phyloP scores from a whole-genome alignment of 2,329 filamentous ascomycete genomes.

The Byssothecium circinans region DNA sequence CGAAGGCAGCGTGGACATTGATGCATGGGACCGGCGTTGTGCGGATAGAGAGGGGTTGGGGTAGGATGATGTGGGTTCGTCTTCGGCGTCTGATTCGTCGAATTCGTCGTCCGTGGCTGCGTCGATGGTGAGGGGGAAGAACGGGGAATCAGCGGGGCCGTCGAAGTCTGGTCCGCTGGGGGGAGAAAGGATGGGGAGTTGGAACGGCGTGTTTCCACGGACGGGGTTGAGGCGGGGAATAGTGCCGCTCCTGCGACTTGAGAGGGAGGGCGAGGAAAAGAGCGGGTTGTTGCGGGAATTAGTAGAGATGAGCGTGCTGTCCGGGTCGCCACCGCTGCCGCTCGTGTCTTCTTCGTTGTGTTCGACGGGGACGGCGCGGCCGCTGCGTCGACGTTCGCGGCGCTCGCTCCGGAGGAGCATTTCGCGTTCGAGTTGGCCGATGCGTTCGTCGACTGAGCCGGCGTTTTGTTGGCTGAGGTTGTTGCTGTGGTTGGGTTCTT shows the following conservation, averaged over 20 bases:
- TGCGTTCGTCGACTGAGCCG: slow-evolving; percentile 56
- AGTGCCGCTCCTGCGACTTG: slow-evolving; percentile 22
- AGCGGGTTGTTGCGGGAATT: slow-evolving; percentile 24
- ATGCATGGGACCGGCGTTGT: slow-evolving; percentile 20
- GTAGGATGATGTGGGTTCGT: slow-evolving; percentile 28
- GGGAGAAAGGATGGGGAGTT: slow-evolving; percentile 16
- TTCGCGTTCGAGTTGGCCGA: slow-evolving; percentile 57
- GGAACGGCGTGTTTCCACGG: slow-evolving; percentile 13
- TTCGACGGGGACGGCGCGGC: slow-evolving; percentile 25
- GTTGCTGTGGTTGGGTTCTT: slow-evolving; percentile 47
- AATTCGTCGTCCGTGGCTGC: slow-evolving; percentile 27
- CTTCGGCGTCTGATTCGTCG: slow-evolving; percentile 27
- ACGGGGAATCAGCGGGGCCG: slow-evolving; percentile 17
- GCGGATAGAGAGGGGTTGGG: slow-evolving; percentile 28
- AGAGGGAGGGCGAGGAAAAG: slow-evolving; percentile 21
- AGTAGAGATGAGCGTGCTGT: slow-evolving; percentile 39
- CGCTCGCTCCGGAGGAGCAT: slow-evolving; percentile 51
- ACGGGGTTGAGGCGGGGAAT: slow-evolving; percentile 15
- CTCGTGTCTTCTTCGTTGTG: slow-evolving; percentile 47
- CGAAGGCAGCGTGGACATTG: slow-evolving; percentile 50
- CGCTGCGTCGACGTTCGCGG: slow-evolving; percentile 34
- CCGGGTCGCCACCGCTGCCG: slow-evolving; percentile 50
- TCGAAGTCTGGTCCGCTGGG: slow-evolving; percentile 21
- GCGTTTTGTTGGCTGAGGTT: slow-evolving; percentile 41
- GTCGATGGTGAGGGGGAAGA: slow-evolving; percentile 19